Evolutionary conservation across 176 grass and related monocot species (phyloP).

Genomic region (Carex kokanica): DNA sequence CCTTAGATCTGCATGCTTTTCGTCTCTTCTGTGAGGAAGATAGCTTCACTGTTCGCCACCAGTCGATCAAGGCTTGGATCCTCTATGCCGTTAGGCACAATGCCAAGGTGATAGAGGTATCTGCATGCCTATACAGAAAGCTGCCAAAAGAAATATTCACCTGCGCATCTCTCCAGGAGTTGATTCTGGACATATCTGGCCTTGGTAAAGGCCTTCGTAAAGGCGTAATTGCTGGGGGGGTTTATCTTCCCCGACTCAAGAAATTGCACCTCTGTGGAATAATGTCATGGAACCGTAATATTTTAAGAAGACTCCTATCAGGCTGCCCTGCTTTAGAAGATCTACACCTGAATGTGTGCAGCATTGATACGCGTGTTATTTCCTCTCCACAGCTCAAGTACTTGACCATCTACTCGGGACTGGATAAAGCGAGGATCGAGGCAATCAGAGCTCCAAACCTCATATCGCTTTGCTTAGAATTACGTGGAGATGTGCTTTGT

Average conservation of each 20-base stretch:
- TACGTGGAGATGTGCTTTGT: neutral
- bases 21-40: neutral
- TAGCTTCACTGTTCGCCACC: neutral
- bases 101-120: neutral
- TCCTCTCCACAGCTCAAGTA: neutral
- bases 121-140: neutral
- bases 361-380: neutral
- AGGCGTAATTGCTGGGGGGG: neutral
- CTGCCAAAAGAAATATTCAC: neutral
- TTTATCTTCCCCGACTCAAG: slow-evolving; percentile 13
- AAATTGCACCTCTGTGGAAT: slow-evolving; percentile 14
- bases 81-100: neutral
- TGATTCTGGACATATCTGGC: neutral
- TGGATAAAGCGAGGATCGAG: neutral
- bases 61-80: neutral
- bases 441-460: neutral
- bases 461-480: neutral
- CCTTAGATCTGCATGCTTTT: neutral
- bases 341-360: neutral
- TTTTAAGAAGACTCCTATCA: neutral
- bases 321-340: slow-evolving; percentile 1
- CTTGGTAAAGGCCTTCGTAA: neutral
- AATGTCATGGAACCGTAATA: neutral
- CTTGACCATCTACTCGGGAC: neutral
- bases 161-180: neutral